Evolutionary conservation across 805 yeast species (phyloP).

Genomic region (Wilhelminamyces savonicus): DNA sequence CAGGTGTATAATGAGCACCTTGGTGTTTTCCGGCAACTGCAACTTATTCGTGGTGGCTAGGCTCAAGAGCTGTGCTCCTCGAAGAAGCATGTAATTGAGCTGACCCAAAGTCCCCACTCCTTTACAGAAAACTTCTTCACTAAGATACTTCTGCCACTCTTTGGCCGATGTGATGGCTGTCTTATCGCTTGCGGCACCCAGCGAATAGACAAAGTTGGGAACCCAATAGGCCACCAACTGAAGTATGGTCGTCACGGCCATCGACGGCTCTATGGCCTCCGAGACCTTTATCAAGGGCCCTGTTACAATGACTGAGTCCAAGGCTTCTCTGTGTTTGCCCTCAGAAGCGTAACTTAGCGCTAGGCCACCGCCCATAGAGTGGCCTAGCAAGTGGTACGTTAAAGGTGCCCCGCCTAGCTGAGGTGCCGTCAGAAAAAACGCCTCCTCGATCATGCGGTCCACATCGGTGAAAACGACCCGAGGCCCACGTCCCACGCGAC

Average conservation of each 20-base stretch:
- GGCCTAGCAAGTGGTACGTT: conserved; percentile 3
- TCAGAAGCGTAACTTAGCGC: conserved; percentile 3
- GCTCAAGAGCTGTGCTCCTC: conserved; percentile 3
- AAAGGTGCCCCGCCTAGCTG: too few species aligned
- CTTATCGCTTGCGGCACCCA: too few species aligned
- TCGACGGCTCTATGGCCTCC: conserved; percentile 1
- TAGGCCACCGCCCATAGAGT: conserved; percentile 9
- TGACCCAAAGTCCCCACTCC: conserved; percentile 5
- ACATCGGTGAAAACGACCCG: conserved; percentile 2
- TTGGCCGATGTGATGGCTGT: conserved; percentile 1
- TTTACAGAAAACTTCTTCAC: conserved; percentile 1
- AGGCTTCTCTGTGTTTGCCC: conserved; percentile 4
- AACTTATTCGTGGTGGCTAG: background rate
- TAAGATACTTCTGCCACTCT: conserved; percentile 5
- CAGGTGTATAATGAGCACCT: conserved; percentile 5
- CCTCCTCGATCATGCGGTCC: conserved; percentile 5
- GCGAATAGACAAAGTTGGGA: too few species aligned
- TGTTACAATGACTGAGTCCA: conserved; percentile 1
- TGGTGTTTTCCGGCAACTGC: too few species aligned
- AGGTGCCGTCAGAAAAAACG: too few species aligned
- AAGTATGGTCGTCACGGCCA: background rate
- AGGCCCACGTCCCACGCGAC: conserved; percentile 3
- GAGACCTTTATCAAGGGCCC: conserved; percentile 3
- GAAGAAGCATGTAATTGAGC: conserved; percentile 2
- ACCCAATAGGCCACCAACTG: background rate